Conservation (phyloP, 176 grass and related monocot species). For the Triticum turgidum region DNA sequence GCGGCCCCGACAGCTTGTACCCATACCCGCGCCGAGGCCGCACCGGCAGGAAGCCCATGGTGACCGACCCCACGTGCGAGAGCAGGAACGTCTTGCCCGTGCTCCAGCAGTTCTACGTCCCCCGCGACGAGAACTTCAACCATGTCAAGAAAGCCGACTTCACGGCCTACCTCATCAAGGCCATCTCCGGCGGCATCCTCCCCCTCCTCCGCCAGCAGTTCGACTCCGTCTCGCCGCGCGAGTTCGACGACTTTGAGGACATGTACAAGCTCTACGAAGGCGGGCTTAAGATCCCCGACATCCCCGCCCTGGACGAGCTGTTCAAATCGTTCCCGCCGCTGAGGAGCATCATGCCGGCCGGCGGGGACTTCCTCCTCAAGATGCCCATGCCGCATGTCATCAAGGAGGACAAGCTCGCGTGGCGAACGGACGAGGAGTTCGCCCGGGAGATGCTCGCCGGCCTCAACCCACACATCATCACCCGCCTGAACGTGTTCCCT, state of each 20-base stretch:
- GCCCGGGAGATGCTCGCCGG: constrained; percentile 32
- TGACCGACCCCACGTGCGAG: not conserved
- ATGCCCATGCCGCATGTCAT: constrained; percentile 25
- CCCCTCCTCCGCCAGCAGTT: not conserved
- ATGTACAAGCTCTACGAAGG: constrained; percentile 31
- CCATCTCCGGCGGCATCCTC: not conserved
- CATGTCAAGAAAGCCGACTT: constrained; percentile 33
- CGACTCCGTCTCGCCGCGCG: not conserved
- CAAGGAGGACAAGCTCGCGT: constrained; percentile 1
- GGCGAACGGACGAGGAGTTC: constrained; percentile 36
- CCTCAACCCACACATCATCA: constrained; percentile 20
- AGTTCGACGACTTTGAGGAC: constrained; percentile 32
- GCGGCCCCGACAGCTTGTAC: not conserved
- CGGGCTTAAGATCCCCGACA: not conserved
- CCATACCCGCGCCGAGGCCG: constrained; percentile 23
- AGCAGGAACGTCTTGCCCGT: not conserved
- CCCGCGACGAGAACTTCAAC: constrained; percentile 38
- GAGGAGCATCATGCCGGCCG: constrained; percentile 3
- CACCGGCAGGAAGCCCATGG: constrained; percentile 7
- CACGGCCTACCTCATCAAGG: constrained; percentile 10
- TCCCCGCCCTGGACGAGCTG: not conserved
- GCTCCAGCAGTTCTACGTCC: constrained; percentile 22
- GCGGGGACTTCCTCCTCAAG: constrained; percentile 18
- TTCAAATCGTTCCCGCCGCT: constrained; percentile 27
- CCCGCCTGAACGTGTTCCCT: constrained; percentile 15